Evolutionary conservation across 2,329 filamentous ascomycete genomes (phyloP), one percentile per base, ranked within the genome.

Genomic region (Blastomyces gilchristii): DNA sequence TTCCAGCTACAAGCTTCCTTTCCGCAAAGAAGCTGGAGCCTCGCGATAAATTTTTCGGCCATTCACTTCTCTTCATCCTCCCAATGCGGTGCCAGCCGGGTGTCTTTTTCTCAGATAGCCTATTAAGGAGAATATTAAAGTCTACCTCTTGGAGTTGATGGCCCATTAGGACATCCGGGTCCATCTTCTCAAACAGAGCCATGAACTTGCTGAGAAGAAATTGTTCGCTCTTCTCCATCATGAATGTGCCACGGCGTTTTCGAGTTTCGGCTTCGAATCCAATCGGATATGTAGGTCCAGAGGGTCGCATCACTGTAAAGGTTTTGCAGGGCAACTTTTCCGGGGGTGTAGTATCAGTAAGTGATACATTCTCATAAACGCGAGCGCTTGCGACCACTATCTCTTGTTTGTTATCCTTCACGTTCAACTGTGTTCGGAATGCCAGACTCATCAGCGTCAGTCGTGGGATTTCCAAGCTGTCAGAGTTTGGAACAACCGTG

Each of bases 141-240:
- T 99, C 94, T 3, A 97, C 91, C 70, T 96, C 94, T 74, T 99
- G 94, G n/a, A 99, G 83, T 70, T 96, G 89, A 74, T 99, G 93
- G 14, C 94, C 94, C 68, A 97, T 83, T 45, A 99, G 84, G 39
- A 96, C 91, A 78, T 99, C 94, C 0, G 94, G 94, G 70, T 99
- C 94, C 65, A 89, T 87, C 39, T 88, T 83, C 70, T 95, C 90
- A 49, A 99, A 82, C 69, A 97, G 87, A 2, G 92, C 92, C 66
- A 99, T 79, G 74, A 99, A 95, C 73, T 92, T 90, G 68, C 87
- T 89, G 7, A 99, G 81, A 45, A 99, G 84, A 65, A 94, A 90
- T 41, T 86, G 83, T 72, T 99, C 94, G 59, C 87, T 90, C 75
- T 87, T 94, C 74, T 90, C 88, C 57, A 93, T 79, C 71, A 90